Base-by-base conservation (phyloP, 2,329 filamentous ascomycete species). In the Trichoderma brevicompactum region DNA sequence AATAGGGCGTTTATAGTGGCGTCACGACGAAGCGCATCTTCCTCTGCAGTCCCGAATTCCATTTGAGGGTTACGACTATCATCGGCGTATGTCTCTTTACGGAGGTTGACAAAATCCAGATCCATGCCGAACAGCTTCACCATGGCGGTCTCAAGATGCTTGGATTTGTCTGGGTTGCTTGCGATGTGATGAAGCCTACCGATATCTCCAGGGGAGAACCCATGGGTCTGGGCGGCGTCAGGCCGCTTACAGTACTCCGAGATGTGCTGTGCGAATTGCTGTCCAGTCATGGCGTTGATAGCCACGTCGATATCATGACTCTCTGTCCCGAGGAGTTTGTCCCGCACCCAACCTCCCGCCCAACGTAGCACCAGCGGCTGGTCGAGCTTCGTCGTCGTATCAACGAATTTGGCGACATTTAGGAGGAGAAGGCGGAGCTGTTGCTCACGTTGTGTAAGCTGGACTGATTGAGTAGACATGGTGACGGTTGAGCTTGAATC, bases 1-100 rank as follows among this genome's bases (percentile, higher is more conserved):
- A 98, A 98, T 68, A 99, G 86, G 28, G 95, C 92, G 75, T 99
- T 99, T 67, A 98, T 88, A 0, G 93, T 97, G 23, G 94, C 94
- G 80, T 99, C 94, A 54, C 94, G 88, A 23, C 94, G 88, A 70
- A 93, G 75, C 2, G 94, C 94, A 77, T 99, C 94, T 76, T 99
- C 93, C 74, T 91, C 85, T 0, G 94, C 89, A 0, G 92, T 97
- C 5, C 94, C 95, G 76, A 97, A 97, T 75, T 97, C 93, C 84
- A 98, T 91, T 71, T 92, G 85, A 1, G 94, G 94, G 72, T 96
- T 97, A 41, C 95, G 87, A 73, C 92, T 96, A 66, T 95, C 88
- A n/a, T 92, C 89, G 0, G 89, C 85, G 72, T 98, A 98, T 0
- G 90, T 94, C 79, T 98, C 95, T 74, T 93, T 96, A 52, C 94